Conservation (phyloP, 768 basidiomycete genomes). For the Pulveroboletus sp. region DNA sequence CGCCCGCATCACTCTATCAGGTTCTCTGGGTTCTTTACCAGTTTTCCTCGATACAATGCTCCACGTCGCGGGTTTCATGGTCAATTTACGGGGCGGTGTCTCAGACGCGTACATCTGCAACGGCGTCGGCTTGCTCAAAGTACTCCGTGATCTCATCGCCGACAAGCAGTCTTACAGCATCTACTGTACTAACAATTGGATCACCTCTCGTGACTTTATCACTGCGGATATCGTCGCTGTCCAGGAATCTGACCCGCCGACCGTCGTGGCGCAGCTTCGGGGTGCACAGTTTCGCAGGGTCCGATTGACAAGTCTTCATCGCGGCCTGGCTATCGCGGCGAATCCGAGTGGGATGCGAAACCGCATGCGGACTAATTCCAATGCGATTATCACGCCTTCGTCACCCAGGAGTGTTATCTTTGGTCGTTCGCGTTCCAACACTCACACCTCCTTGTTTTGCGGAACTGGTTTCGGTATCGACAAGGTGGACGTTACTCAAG, state of each 20-base stretch:
- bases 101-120: constrained; percentile 65
- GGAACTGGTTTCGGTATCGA: constrained; percentile 1
- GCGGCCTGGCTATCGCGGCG: constrained; percentile 38
- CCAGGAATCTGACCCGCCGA: constrained; percentile 31
- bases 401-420: constrained; percentile 30
- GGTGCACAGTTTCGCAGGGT: constrained; percentile 61
- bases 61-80: constrained; percentile 68
- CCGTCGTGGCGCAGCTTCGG: constrained; percentile 54
- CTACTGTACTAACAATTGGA: constrained; percentile 47
- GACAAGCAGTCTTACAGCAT: constrained; percentile 44
- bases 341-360: constrained; percentile 7
- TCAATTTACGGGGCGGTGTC: constrained; percentile 51
- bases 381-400: constrained; percentile 23
- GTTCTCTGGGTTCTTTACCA: constrained; percentile 44
- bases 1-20: constrained; percentile 47
- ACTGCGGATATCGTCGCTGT: constrained; percentile 53
- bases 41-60: constrained; percentile 66
- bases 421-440: constrained; percentile 27
- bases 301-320: constrained; percentile 47
- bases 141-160: constrained; percentile 44
- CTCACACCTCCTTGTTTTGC: constrained; percentile 14
- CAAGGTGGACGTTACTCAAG: constrained; percentile 6
- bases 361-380: constrained; percentile 26
- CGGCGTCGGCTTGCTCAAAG: constrained; percentile 46
- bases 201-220: constrained; percentile 44